Evolutionary conservation across 129 eudicot species (phyloP), one percentile per base, ranked within the genome.

Genomic region (Pulicaria dysenterica): DNA sequence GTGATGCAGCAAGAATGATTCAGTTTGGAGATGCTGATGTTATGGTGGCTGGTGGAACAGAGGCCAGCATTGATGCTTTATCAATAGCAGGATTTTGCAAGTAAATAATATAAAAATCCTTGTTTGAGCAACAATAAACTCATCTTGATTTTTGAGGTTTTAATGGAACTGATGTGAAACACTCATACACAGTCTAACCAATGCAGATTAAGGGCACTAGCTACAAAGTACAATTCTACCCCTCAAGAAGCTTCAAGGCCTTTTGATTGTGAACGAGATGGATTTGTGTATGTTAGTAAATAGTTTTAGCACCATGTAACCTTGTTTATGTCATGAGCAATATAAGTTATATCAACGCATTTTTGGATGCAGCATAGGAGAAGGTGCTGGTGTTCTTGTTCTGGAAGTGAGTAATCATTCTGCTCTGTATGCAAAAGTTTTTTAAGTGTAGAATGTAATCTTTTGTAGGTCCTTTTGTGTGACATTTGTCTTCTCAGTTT

Each of bases 1-100:
- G 99, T 31, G 99, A 95, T 77, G 97, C 99, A 38, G 88, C 97
- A 50, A 87, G 99, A 76, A 95, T 95, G 99, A 90, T 95, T 74
- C 94, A 80, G 51, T 90, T 85, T 80, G 99, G 99, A 41, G 99
- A 95, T 83, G 97, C 89, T 15, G 94, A 95, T 70, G 94, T 95
- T 16, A 95, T 95, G 99, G 96, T 95, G 75, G 99, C 99, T 7
- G 99, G 99, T 48, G 99, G 99, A 68, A 90, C 99, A 19, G 99
- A 95, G 71, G 91, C 99, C 56, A 95, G 97, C 81, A 86, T 90
- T 77, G 99, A 95, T 77, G 99, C 99, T 76, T 86, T 95, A 77
- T 95, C 99, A 45, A 86, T 95, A 44, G 99, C 97, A 31, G 99
- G 99, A 43, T 95, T 95, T 76, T 90, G 96, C 80, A 82, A 88